Base-by-base conservation (phyloP, 2,329 filamentous ascomycete genomes). In the Cryphonectria radicalis region DNA sequence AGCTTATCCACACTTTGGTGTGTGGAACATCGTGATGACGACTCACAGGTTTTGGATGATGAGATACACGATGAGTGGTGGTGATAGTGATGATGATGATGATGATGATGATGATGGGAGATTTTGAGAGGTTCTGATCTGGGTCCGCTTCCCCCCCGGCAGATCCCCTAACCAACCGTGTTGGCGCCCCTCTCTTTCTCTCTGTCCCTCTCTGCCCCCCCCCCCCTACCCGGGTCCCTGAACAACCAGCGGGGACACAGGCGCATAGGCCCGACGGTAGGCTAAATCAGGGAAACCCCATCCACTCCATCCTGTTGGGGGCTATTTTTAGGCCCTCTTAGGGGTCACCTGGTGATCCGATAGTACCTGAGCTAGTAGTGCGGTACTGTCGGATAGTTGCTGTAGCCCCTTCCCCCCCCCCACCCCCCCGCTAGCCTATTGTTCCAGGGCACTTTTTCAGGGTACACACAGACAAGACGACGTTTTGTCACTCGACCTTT, bases 311-410 rank as follows among this genome's bases (percentile, higher is more conserved):
- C 35, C 59, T 60, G 69, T 71, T 71, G 69, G 69, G 69, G 66
- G 69, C 69, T 71, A 71, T 71, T 71, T 71, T 71, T 71, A 71
- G 69, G 37, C 22, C 60, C 59, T 7, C 46, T 50, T n/a, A 50
- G 46, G 46, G 46, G 46, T 50, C 17, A n/a, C 46, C 7, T n/a
- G 46, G 22, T 50, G 22, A 11, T n/a, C 46, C 46, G 46, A 19
- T 50, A 50, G 46, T n/a, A n/a, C 46, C 66, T 25, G 32, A n/a
- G 50, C 46, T 19, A 19, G 55, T 28, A 32, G 32, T 32, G 4
- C 32, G 28, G 28, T 32, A 32, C 28, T 50, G 46, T 50, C 22
- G 46, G 46, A 11, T 50, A n/a, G 46, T 22, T 8, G 46, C 46
- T 50, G 35, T 32, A 59, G 37, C 37, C 8, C 10, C 8, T 40